Evolutionary conservation across 495 filamentous ascomycete species (phyloP), one percentile per base, ranked within the genome.

Genomic region (Penicillium psychrofluorescens): DNA sequence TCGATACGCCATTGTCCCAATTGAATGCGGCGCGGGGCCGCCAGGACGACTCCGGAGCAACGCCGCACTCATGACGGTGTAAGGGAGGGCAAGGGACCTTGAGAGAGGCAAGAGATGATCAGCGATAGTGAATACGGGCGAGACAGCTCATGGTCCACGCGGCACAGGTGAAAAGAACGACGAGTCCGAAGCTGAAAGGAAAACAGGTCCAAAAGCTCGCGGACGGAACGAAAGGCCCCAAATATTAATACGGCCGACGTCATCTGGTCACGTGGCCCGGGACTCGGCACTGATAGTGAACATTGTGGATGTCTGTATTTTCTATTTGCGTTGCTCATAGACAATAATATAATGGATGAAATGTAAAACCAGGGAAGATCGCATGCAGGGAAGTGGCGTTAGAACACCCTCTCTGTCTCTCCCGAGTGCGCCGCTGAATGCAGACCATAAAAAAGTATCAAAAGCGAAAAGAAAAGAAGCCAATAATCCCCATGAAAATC

Each of bases 41-140:
- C 54, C 59, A 58, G 61, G 49, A 47, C 65, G 60, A 56, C 59
- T 52, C 60, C 60, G 59, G 55, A 59, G 56, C 50, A 70, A 54
- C 48, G 55, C 58, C 45, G 62, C 63, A 56, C 58, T 66, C 62
- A 71, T 71, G 40, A 50, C 50, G 50, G 22, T 6, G 22, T 22
- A 22, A 4, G 45, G 39, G 36, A 37, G 43, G 39, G 7, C 28
- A 31, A 29, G 41, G 30, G 40, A 32, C 41, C 36, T 37, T 35
- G 40, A 33, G 28, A 39, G 29, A 49, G 16, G 29, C 22, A 42
- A 38, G 49, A 33, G 48, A 7, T 44, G 53, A 53, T 52, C 35
- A 62, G 33, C 42, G 31, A 44, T 45, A 31, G 46, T 44, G 33
- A 43, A 49, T 41, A 40, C 36, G 46, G 45, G 41, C 31, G 33